Base-by-base conservation (phyloP, 768 basidiomycete genomes). In the Leccinum ochraceum region DNA sequence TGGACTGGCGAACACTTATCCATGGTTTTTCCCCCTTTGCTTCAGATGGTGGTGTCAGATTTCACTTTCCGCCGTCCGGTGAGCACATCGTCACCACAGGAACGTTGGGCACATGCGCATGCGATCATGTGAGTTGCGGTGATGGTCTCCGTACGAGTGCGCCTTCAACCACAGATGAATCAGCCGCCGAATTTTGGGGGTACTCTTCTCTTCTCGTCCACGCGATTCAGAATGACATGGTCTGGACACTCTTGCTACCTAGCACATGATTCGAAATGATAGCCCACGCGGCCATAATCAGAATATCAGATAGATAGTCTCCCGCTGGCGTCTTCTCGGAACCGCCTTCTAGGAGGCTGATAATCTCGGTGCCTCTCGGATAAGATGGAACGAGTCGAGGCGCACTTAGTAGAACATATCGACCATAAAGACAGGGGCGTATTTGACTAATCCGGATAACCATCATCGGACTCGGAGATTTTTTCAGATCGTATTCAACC, bases 71-170 rank as follows among this genome's bases (percentile, higher is more conserved):
- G 56, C 24, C 20, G 30, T 59, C 56, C 30, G 62, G 59, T 66
- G 32, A 65, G 63, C 55, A 63, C 17, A 68, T 72, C 56, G 62
- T 71, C 20, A 67, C 66, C 57, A 65, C 28, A 34, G 34, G 51
- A 64, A 67, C 48, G 65, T 65, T 50, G 69, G 67, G 39, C 69
- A 71, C 54, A 64, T 59, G 64, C 51, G 22, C n/a, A 58, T 48
- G 13, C 48, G 39, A 36, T 8, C 51, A 28, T 44, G 20, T 24
- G 59, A 10, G 22, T 6, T 26, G 24, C 30, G 56, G n/a, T 4
- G 26, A 32, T 17, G 22, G 6, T 34, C 2, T 39, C 30, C 17
- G 46, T 42, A 42, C 17, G 42, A 42, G 42, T 39, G 39, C 17
- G 39, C 34, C 34, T 13, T 11, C 32, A 11, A 34, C 11, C 32